These are phyloP conservation scores for Microbotryum saponariae DNA, from an alignment of 1,284 basidiomycete genomes.

Conservation along the genomic window DNA sequence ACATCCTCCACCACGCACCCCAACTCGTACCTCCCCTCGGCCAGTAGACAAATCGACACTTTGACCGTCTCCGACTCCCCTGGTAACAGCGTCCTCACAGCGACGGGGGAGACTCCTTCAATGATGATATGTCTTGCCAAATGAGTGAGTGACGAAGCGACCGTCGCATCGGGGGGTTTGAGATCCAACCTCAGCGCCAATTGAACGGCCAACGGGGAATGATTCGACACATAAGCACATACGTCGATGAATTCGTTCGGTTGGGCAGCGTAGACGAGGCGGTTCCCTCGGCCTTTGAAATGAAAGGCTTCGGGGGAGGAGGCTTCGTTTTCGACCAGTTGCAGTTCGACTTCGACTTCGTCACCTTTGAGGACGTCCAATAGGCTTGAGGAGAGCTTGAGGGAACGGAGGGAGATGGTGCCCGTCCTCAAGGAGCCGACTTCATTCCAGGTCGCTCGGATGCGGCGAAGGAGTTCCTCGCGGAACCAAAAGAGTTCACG, in stretches of 20 bases:
- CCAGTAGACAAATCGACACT: constrained; percentile 63
- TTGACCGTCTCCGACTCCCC: constrained; percentile 41
- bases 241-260: constrained; percentile 37
- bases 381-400: constrained; percentile 66
- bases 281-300: constrained; percentile 40
- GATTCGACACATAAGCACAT: constrained; percentile 30
- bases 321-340: constrained; percentile 31
- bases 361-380: constrained; percentile 58
- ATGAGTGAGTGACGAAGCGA: constrained; percentile 12
- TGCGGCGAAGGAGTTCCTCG: constrained; percentile 64
- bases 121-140: constrained; percentile 30
- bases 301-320: constrained; percentile 45
- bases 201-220: constrained; percentile 2
- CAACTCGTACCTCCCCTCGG: constrained; percentile 63
- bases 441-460: constrained; percentile 74
- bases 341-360: constrained; percentile 28
- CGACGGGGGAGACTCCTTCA: constrained; percentile 27
- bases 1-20: constrained; percentile 46
- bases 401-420: constrained; percentile 63
- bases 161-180: constrained; percentile 25
- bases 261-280: constrained; percentile 17
- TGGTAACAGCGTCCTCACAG: constrained; percentile 11
- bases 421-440: constrained; percentile 67
- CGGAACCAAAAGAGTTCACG: constrained; percentile 89
- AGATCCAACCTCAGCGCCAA: constrained; percentile 38